These are phyloP conservation scores for Entophlyctis luteolus DNA, from an alignment of 192 early-diverging fungal species.

Conservation along the genomic window DNA sequence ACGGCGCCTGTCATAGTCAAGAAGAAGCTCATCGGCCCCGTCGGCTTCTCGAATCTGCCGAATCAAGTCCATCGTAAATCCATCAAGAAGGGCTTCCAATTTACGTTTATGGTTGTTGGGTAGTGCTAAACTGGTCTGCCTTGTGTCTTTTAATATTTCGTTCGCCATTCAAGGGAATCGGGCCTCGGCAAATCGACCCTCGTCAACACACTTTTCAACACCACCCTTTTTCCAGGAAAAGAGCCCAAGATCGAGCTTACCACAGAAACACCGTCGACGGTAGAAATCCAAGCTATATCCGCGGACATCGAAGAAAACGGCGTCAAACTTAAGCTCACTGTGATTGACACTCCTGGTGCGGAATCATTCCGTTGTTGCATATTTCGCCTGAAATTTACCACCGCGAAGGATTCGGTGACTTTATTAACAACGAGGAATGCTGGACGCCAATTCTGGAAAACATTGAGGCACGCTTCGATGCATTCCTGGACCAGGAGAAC, in stretches of 20 bases:
- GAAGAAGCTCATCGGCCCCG: slow-evolving; percentile 50
- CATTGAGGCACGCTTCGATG: slow-evolving; percentile 90
- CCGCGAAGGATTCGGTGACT: slow-evolving; percentile 57
- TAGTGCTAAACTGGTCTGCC: slow-evolving; percentile 7
- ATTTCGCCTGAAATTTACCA: no score
- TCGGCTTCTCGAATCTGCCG: slow-evolving; percentile 57
- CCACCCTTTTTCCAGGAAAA: slow-evolving; percentile 81
- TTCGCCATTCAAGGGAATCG: no score
- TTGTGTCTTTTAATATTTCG: no score
- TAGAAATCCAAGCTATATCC: slow-evolving; percentile 55
- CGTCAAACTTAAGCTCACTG: slow-evolving; percentile 91
- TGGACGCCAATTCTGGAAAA: slow-evolving; percentile 93
- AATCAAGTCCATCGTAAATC: slow-evolving; percentile 80
- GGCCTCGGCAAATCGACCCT: slow-evolving; percentile 66
- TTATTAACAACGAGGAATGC: slow-evolving; percentile 67
- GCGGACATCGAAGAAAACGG: slow-evolving; percentile 75
- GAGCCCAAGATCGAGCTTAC: slow-evolving; percentile 64
- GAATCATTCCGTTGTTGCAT: no score
- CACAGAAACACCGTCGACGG: slow-evolving; percentile 58
- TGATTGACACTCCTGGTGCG: slow-evolving; percentile 95
- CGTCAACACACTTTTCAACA: slow-evolving; percentile 63
- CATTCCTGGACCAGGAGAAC: slow-evolving; percentile 82
- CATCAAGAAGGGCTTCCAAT: slow-evolving; percentile 94
- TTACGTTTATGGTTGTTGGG: slow-evolving; percentile 63
- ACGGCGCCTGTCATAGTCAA: slow-evolving; percentile 47